These are phyloP conservation scores for Nemania sp. DNA, from an alignment of 2,329 filamentous ascomycete species.

Conservation along the genomic window DNA sequence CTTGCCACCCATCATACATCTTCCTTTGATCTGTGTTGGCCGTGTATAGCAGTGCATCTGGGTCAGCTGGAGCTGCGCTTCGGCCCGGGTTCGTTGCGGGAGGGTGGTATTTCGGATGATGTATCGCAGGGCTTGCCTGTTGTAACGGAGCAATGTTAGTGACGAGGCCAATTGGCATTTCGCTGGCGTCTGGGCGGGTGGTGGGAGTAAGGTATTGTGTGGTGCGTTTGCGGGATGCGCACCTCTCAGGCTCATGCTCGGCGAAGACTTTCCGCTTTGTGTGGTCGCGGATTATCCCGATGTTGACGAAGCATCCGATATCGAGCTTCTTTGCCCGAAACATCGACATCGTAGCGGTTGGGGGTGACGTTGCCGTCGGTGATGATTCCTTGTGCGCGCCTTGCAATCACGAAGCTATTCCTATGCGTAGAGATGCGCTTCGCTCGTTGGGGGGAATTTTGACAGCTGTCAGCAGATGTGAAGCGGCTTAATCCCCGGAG, in stretches of 20 bases:
- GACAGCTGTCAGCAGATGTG: slow-evolving; percentile 6
- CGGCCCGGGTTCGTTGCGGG: slow-evolving; percentile 77
- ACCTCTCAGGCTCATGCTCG: slow-evolving; percentile 87
- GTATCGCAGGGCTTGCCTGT: slow-evolving; percentile 88
- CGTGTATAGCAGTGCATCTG: slow-evolving; percentile 97
- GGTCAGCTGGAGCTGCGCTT: slow-evolving; percentile 88
- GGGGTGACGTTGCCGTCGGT: slow-evolving; percentile 14
- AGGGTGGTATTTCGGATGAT: slow-evolving; percentile 92
- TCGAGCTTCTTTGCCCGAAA: slow-evolving; percentile 91
- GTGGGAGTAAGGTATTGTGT: background rate
- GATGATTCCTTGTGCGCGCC: slow-evolving; percentile 5
- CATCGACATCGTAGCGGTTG: slow-evolving; percentile 67
- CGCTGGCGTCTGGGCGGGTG: slow-evolving; percentile 5
- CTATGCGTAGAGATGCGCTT: slow-evolving; percentile 18
- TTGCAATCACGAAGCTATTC: background rate
- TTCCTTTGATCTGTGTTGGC: slow-evolving; percentile 89
- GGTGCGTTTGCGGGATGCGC: slow-evolving; percentile 33
- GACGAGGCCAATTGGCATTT: background rate
- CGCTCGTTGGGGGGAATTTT: background rate
- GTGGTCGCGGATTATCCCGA: slow-evolving; percentile 87
- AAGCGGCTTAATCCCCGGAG: no score
- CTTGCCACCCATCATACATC: slow-evolving; percentile 91
- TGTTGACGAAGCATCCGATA: slow-evolving; percentile 83
- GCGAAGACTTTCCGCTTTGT: slow-evolving; percentile 94
- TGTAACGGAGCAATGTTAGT: slow-evolving; percentile 41